Percentiles rank a stretch among this genome's conserved stretches.
Conservation (phyloP, 495 filamentous ascomycete species). For the Saxispiralis lemnorum region DNA sequence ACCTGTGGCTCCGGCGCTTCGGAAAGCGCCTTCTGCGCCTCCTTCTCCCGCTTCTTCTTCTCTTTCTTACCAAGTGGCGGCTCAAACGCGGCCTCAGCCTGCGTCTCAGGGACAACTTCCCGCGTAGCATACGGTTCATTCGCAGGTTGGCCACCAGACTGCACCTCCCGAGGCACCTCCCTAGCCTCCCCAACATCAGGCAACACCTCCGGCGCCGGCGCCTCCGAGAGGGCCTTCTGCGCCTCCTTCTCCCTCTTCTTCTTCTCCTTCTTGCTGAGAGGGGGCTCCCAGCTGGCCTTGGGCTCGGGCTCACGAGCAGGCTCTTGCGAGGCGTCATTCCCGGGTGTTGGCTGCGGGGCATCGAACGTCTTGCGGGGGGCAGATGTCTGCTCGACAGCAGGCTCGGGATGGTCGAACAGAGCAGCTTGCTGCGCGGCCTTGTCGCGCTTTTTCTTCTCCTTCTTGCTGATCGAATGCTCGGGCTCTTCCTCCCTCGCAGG, state of each 20-base stretch:
- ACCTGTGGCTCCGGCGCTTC: no score
- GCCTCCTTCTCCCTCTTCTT: slow-evolving; percentile 12
- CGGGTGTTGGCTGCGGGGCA: no score
- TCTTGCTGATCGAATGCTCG: background rate
- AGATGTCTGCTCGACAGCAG: background rate
- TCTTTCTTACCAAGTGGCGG: slow-evolving; percentile 1
- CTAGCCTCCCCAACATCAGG: background rate
- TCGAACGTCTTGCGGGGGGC: background rate
- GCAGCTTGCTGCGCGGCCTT: background rate
- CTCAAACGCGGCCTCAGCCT: background rate
- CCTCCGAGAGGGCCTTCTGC: no score
- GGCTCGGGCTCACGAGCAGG: background rate
- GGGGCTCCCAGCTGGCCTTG: slow-evolving; percentile 7
- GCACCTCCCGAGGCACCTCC: background rate
- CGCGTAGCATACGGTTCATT: no score
- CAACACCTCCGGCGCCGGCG: no score
- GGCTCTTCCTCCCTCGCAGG: background rate
- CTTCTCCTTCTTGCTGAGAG: slow-evolving; percentile 16
- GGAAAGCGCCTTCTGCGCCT: slow-evolving; percentile 1
- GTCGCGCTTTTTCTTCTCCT: slow-evolving; percentile 6
- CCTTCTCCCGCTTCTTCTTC: slow-evolving; percentile 13
- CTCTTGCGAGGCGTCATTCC: no score
- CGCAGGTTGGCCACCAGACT: no score
- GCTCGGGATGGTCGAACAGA: background rate
- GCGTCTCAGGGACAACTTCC: no score